phyloP scores from a whole-genome alignment of 805 yeast species.

The Wickerhamiella sorbophila region DNA sequence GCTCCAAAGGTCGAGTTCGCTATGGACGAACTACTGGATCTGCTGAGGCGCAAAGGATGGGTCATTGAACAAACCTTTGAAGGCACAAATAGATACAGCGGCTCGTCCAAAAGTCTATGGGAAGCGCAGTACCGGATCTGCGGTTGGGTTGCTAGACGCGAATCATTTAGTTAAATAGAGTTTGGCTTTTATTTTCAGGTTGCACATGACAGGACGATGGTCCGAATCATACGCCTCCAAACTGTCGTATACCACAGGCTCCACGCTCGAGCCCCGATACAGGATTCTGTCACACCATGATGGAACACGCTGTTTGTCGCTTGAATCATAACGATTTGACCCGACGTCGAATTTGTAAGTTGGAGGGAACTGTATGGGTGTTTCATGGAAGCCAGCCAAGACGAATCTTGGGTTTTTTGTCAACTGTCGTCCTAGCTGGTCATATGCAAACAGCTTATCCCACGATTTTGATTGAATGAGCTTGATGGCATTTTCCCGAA shows the following conservation, averaged over 20 bases:
- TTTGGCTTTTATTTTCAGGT: conserved; percentile 34
- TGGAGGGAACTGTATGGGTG: conserved; percentile 68
- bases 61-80: conserved; percentile 17
- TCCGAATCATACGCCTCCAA: conserved; percentile 58
- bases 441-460: conserved; percentile 45
- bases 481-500: conserved; percentile 54
- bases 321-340: conserved; percentile 65
- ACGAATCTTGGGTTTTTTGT: conserved; percentile 44
- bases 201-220: conserved; percentile 78
- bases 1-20: conserved; percentile 60
- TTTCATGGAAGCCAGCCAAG: conserved; percentile 70
- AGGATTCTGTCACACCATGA: conserved; percentile 95
- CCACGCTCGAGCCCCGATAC: conserved; percentile 44
- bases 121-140: conserved; percentile 18
- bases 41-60: conserved; percentile 56
- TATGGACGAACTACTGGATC: conserved; percentile 46
- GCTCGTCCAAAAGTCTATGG: conserved; percentile 22
- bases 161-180: not conserved
- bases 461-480: conserved; percentile 36
- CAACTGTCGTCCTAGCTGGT: conserved; percentile 71
- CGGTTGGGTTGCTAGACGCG: conserved; percentile 13
- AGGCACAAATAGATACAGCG: conserved; percentile 21
- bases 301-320: conserved; percentile 85
- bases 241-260: conserved; percentile 46
- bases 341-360: conserved; percentile 92